Percentiles rank a stretch among this genome's conserved stretches.
These are phyloP conservation scores for Kondoa subrosea DNA, from an alignment of 768 basidiomycete genomes.

Conservation along the genomic window DNA sequence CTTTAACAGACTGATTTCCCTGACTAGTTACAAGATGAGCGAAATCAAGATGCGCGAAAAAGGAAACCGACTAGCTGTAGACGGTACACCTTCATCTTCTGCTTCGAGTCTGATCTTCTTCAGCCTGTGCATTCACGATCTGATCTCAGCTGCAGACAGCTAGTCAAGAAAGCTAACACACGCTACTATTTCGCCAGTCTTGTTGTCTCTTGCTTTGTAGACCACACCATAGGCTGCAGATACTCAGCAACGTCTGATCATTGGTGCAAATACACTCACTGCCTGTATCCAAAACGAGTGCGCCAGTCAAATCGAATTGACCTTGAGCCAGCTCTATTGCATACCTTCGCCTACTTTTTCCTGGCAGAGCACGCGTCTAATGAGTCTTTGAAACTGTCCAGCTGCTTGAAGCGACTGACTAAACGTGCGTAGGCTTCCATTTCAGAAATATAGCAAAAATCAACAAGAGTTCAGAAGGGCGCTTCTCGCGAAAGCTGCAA, in stretches of 20 bases:
- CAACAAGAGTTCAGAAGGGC: too few relatives aligned
- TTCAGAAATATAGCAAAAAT: too few relatives aligned
- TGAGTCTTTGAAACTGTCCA: not conserved
- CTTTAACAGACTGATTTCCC: conserved; percentile 92
- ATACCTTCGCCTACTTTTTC: conserved; percentile 11
- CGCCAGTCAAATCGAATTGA: not conserved
- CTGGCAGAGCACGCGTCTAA: not conserved
- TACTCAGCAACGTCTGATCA: not conserved
- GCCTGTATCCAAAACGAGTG: not conserved
- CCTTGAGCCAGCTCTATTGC: not conserved
- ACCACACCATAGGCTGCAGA: conserved; percentile 20
- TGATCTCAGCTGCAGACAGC: not conserved
- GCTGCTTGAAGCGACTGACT: not conserved
- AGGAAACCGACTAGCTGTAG: conserved; percentile 49
- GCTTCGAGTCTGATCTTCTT: conserved; percentile 98
- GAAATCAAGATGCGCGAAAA: not conserved
- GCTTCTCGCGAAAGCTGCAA: too few relatives aligned
- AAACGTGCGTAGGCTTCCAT: conserved; percentile 6
- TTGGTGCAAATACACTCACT: not conserved
- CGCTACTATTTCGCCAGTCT: conserved; percentile 48
- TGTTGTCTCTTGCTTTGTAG: conserved; percentile 15
- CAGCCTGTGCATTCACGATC: conserved; percentile 31
- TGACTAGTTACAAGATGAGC: conserved; percentile 40
- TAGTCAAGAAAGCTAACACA: not conserved
- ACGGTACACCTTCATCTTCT: conserved; percentile 96